Conservation (phyloP, 1,284 basidiomycete species). For the Omphalotus olearius region DNA sequence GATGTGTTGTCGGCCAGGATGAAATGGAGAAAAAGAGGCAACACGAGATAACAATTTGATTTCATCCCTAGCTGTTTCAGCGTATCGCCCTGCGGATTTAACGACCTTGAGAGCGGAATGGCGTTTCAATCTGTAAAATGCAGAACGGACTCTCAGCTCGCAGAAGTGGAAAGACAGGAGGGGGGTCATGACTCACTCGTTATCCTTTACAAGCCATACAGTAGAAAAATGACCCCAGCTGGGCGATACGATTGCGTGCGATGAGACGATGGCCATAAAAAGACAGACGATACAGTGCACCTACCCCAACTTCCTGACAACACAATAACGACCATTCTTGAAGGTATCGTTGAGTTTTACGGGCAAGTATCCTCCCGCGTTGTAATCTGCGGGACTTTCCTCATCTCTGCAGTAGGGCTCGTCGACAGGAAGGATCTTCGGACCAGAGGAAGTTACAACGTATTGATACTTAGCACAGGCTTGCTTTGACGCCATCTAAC, state of each 20-base stretch:
- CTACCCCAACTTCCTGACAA: constrained; percentile 81
- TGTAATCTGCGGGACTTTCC: constrained; percentile 77
- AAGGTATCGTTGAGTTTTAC: constrained; percentile 78
- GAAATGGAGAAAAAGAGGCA: constrained; percentile 64
- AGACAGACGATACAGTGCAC: constrained; percentile 21
- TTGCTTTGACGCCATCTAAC: constrained; percentile 56
- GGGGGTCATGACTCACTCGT: constrained; percentile 44
- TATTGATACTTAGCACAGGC: constrained; percentile 71
- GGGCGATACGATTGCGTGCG: constrained; percentile 23
- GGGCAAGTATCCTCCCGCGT: constrained; percentile 76
- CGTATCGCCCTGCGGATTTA: constrained; percentile 82
- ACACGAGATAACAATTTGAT: constrained; percentile 83
- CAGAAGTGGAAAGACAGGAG: constrained; percentile 13
- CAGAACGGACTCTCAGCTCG: not conserved
- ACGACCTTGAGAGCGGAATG: constrained; percentile 92
- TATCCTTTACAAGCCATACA: constrained; percentile 79
- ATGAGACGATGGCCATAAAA: constrained; percentile 16
- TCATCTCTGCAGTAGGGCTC: constrained; percentile 66
- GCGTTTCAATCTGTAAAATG: constrained; percentile 43
- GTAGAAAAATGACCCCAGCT: constrained; percentile 92
- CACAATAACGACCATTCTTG: constrained; percentile 73
- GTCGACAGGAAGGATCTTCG: constrained; percentile 66
- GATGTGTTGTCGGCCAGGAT: constrained; percentile 67
- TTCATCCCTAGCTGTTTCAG: constrained; percentile 88
- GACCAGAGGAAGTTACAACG: constrained; percentile 59